phyloP scores from a whole-genome alignment of 805 yeast genomes.

The Diddensiella santjacobensis region DNA sequence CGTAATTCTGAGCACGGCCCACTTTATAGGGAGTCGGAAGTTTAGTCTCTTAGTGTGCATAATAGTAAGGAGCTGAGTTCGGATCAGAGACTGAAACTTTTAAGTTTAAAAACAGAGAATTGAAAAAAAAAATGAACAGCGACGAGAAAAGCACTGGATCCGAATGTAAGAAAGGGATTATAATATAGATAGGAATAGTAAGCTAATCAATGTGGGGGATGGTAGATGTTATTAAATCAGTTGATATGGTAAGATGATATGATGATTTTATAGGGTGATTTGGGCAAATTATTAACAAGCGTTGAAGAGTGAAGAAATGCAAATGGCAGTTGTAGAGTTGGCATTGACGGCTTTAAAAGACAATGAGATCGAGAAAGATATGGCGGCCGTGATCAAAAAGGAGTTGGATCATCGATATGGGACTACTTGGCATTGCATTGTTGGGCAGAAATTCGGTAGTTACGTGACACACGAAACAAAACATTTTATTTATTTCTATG shows the following conservation, averaged over 20 bases:
- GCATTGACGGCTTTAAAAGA: conserved; percentile 43
- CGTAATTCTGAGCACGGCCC: no score
- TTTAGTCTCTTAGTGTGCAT: no score
- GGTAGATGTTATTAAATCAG: conserved; percentile 28
- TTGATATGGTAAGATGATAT: conserved; percentile 34
- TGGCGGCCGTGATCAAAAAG: conserved; percentile 55
- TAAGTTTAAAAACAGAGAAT: no score
- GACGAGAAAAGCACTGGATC: no score
- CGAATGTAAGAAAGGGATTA: no score
- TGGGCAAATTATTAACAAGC: not conserved
- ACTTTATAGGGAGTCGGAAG: no score
- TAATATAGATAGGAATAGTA: no score
- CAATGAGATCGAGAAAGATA: conserved; percentile 49
- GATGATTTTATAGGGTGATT: conserved; percentile 25
- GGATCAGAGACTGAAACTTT: no score
- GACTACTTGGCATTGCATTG: conserved; percentile 61
- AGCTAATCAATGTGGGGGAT: no score
- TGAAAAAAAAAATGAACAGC: no score
- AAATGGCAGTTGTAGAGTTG: conserved; percentile 27
- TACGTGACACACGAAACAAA: conserved; percentile 56
- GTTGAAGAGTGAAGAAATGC: no score
- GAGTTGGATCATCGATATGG: conserved; percentile 54
- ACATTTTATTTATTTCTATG: conserved; percentile 52
- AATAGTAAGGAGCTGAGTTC: no score
- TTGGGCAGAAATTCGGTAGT: conserved; percentile 57